Base-by-base conservation (phyloP, 2,329 filamentous ascomycete genomes). In the Pseudopithomyces maydicus region DNA sequence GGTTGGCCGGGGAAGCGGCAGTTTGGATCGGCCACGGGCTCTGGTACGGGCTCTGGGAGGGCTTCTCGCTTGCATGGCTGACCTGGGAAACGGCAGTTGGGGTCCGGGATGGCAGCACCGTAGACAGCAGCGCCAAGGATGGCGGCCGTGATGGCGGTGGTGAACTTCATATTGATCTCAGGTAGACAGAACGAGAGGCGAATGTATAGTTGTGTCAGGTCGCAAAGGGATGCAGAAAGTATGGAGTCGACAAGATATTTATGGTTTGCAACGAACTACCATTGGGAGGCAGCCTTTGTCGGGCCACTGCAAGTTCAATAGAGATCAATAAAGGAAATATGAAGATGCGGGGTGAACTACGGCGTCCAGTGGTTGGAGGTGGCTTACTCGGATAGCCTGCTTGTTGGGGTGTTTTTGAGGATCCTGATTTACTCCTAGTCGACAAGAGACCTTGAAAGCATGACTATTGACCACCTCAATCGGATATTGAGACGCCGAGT, bases 151-250 rank as follows among this genome's bases (percentile, higher is more conserved):
- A 81, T 65, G 51, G 81, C 55, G 52, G 75, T 67, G 62, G 78
- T 72, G 69, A 82, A 64, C 76, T 81, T 84, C 82, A 85, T 85
- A 52, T 55, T 78, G 70, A 64, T 57, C 36, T 58, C 57, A 36
- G 32, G 42, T 50, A 56, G 23, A 39, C 45, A 50, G 47, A 59
- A 59, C 54, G 61, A 62, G 52, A 61, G 56, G 54, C 68, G 61
- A n/a, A 49, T 19, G 41, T 52, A 45, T 23, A 45, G 43, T 38
- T 26, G 36, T 15, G 36, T 50, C 48, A 43, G 56, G 49, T 59
- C 50, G 38, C 26, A 49, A 52, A 32, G 56, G 58, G 52, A 43
- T 60, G 32, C 26, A 45, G 47, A 29, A 47, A 53, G 44, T 57
- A 17, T 38, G 51, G 19, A 35, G 14, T 42, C 36, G 33, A 53